A percentile compares a stretch with the other conserved stretches of the same genome.
These are phyloP conservation scores for Aspergillus diversus DNA, from an alignment of 495 filamentous ascomycete species.

Conservation along the genomic window DNA sequence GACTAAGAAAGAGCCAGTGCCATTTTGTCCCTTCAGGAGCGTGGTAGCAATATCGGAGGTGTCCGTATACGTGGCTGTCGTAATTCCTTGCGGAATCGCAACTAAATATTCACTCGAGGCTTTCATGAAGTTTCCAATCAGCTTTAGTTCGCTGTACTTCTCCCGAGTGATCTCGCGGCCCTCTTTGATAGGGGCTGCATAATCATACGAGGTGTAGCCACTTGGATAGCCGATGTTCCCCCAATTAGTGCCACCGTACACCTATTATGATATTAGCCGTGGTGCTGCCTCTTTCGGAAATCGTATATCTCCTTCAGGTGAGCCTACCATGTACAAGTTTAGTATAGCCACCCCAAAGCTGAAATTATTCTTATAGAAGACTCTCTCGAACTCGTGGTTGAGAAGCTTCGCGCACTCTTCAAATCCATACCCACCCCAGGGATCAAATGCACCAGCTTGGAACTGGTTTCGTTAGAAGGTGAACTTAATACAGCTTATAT, in stretches of 20 bases:
- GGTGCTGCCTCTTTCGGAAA: too few relatives aligned
- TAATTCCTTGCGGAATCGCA: conserved; percentile 41
- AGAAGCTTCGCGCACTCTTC: not conserved
- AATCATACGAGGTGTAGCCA: conserved; percentile 56
- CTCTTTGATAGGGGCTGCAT: conserved; percentile 60
- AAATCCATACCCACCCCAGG: conserved; percentile 1
- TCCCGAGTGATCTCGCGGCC: conserved; percentile 61
- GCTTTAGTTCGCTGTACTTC: conserved; percentile 74
- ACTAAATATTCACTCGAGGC: conserved; percentile 65
- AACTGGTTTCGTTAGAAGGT: too few relatives aligned
- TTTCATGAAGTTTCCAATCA: conserved; percentile 69
- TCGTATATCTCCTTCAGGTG: too few relatives aligned
- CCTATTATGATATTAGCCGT: too few relatives aligned
- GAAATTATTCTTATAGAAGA: conserved; percentile 18
- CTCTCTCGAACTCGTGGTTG: not conserved
- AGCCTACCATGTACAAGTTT: conserved; percentile 14
- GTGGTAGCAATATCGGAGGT: conserved; percentile 50
- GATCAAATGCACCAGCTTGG: too few relatives aligned
- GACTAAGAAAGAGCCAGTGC: too few relatives aligned
- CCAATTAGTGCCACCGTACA: conserved; percentile 63
- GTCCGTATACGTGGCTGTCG: conserved; percentile 48
- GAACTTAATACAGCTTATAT: too few relatives aligned
- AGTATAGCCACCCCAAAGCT: conserved; percentile 56
- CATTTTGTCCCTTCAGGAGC: too few relatives aligned
- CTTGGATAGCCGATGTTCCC: conserved; percentile 52